Evolutionary conservation across 805 yeast species (phyloP), one percentile per base, ranked within the genome.

Genomic region (Diddensiella santjacobensis): DNA sequence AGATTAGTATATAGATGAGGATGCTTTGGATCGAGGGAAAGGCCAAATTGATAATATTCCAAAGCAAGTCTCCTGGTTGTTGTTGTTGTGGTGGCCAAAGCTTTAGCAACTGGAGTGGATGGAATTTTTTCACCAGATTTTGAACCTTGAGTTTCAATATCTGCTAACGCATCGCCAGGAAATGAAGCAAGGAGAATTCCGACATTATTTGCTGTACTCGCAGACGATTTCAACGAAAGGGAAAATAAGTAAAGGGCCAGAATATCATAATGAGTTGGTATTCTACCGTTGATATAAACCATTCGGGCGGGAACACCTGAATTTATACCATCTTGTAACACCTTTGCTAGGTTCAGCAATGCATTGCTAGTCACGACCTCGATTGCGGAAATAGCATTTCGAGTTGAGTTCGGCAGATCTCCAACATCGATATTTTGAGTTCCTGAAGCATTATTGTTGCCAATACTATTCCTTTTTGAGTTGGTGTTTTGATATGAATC

Each of bases 1-100:
- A 63, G 52, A 22, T 64, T 64, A 4, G 68, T 63, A 51, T 63
- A 60, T 5, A 64, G 51, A 48, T 64, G 68, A 2, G 68, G 68
- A 40, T 64, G 68, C n/a, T 55, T 57, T 8, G 59, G 42, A 44
- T 64, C 68, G 13, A 64, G 54, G 3, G 58, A 48, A 3, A 64
- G 57, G 1, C 68, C 68, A 39, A 51, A 61, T 22, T 48, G 47
- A 45, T 64, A 64, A 40, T 64, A 64, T 24, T 57, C 55, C 5
- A 61, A 30, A 3, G 68, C 67, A 23, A 64, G 53, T 5, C 44
- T 33, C 17, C 49, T 30, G 8, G 54, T 42, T 40, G 18, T 31
- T 42, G 2, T 46, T n/a, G 26, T n/a, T 17, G 35, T 15, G 37
- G 35, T 26, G 37, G 29, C 24, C 3, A 17, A 18, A 22, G 6